A percentile compares a stretch with the other conserved stretches of the same genome.
Conservation (phyloP, 1,284 basidiomycete genomes). For the Pseudozyma tsukubaensis region DNA sequence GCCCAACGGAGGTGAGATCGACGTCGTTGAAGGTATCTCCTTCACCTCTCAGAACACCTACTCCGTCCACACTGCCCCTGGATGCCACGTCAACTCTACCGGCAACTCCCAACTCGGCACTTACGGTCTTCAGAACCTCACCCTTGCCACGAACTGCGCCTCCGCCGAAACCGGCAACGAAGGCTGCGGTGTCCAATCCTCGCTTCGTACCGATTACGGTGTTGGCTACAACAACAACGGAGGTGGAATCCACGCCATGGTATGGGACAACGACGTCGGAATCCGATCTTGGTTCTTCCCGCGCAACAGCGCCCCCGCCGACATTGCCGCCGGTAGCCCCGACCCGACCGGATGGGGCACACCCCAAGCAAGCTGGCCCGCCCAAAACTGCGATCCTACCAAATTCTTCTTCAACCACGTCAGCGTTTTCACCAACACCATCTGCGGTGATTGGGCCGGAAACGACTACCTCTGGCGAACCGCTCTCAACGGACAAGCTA, state of each 20-base stretch:
- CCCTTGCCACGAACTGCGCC: slow-evolving; percentile 73
- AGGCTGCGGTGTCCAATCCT: slow-evolving; percentile 75
- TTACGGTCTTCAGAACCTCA: slow-evolving; percentile 34
- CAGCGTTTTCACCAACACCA: slow-evolving; percentile 51
- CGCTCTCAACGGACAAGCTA: slow-evolving; percentile 29
- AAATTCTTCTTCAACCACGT: slow-evolving; percentile 69
- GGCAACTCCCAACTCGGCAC: slow-evolving; percentile 34
- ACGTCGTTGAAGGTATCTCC: slow-evolving; percentile 60
- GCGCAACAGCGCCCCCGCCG: slow-evolving; percentile 70
- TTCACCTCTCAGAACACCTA: slow-evolving; percentile 52
- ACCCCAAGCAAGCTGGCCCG: slow-evolving; percentile 73
- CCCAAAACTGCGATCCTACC: slow-evolving; percentile 70
- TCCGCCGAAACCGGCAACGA: slow-evolving; percentile 73
- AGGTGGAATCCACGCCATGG: slow-evolving; percentile 72
- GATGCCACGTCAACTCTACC: slow-evolving; percentile 45
- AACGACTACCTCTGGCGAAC: slow-evolving; percentile 40
- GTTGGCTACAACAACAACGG: slow-evolving; percentile 74
- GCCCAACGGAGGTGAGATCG: slow-evolving; percentile 62
- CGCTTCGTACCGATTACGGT: slow-evolving; percentile 72
- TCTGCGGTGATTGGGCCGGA: slow-evolving; percentile 55
- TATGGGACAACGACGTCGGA: slow-evolving; percentile 63
- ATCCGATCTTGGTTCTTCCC: slow-evolving; percentile 75
- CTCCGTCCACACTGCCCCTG: slow-evolving; percentile 49
- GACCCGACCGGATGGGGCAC: slow-evolving; percentile 70
- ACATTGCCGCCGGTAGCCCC: slow-evolving; percentile 68